Evolutionary conservation across 305 asterid species (phyloP).

Genomic region (Fraxinus sp.): DNA sequence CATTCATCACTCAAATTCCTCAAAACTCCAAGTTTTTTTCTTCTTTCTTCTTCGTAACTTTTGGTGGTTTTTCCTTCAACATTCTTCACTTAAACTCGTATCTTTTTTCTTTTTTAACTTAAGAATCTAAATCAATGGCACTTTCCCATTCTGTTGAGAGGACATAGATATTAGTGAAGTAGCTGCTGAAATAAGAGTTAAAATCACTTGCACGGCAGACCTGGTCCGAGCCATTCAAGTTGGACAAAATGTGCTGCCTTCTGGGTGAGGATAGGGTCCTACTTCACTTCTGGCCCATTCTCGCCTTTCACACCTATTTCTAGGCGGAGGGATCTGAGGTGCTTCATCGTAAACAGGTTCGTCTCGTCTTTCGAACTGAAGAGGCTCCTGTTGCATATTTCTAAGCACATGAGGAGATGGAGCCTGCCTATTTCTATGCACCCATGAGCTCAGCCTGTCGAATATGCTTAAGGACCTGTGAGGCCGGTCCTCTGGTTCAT

Average conservation of each 20-base stretch:
- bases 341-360: neutral
- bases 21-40: neutral
- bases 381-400: neutral
- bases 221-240: neutral
- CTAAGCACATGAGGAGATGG: neutral
- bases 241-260: neutral
- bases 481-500: no score
- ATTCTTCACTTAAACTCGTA: neutral
- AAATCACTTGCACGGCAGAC: neutral
- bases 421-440: neutral
- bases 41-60: neutral
- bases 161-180: neutral
- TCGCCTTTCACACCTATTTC: neutral
- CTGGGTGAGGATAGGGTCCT: neutral
- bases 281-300: neutral
- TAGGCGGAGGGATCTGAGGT: neutral
- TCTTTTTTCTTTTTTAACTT: neutral
- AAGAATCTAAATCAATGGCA: neutral
- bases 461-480: neutral
- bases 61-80: neutral
- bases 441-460: neutral
- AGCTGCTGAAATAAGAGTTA: no score
- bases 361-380: neutral
- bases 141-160: neutral
- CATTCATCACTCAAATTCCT: neutral